phyloP scores from a whole-genome alignment of 1,284 basidiomycete genomes.

The Anthracocystis panici-leucophaei region DNA sequence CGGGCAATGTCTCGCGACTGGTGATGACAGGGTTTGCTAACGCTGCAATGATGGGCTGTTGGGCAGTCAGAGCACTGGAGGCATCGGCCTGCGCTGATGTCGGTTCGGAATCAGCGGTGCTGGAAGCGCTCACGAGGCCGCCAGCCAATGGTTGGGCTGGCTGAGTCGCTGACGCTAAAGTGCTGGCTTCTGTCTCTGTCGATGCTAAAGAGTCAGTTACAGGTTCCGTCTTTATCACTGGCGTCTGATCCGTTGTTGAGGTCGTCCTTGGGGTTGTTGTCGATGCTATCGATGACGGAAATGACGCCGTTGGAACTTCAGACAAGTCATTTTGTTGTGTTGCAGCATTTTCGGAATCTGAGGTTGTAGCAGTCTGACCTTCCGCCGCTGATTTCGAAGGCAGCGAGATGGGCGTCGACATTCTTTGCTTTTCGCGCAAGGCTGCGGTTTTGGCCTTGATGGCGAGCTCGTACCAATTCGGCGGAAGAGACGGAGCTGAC shows the following conservation, averaged over 20 bases:
- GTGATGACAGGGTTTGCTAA: background rate
- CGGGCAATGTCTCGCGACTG: background rate
- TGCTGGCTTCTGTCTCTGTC: background rate
- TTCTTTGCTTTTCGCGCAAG: conserved; percentile 37
- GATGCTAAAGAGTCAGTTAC: background rate
- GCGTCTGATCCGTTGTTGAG: background rate
- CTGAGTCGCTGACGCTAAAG: background rate
- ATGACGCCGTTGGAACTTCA: background rate
- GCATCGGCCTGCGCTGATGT: background rate
- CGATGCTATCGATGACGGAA: background rate
- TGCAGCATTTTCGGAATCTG: background rate
- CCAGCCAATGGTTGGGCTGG: conserved; percentile 9
- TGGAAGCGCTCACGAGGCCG: conserved; percentile 13
- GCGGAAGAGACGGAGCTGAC: conserved; percentile 21
- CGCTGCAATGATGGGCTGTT: conserved; percentile 19
- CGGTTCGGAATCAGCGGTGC: conserved; percentile 1
- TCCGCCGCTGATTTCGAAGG: conserved; percentile 6
- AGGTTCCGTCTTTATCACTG: conserved; percentile 17
- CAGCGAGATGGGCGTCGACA: conserved; percentile 13
- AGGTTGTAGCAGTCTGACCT: background rate
- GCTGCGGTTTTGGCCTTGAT: conserved; percentile 23
- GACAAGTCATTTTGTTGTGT: background rate
- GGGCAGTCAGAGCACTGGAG: background rate
- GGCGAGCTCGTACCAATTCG: conserved; percentile 43
- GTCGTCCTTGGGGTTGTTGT: too few relatives aligned